Evolutionary conservation across 108 stramenopile species (phyloP), one percentile per base, ranked within the genome.

Genomic region (Skeletonema potamos): DNA sequence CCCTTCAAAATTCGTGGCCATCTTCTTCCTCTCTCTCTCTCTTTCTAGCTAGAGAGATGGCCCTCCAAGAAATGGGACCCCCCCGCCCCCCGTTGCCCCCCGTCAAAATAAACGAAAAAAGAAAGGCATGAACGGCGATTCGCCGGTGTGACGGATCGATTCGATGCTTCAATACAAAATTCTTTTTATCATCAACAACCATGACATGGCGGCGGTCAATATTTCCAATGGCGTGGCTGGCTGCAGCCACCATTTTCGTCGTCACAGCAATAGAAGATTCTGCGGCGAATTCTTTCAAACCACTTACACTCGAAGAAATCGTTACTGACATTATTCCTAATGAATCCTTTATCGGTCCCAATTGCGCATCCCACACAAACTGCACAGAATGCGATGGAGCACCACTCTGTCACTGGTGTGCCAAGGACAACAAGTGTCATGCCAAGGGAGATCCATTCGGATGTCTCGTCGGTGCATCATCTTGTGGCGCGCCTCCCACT

Each of bases 361-460:
- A 73, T 34, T 93, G 92, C 62, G 64, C 86, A 27, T n/a, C 83
- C n/a, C 89, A 90, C 39, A 72, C 67, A 22, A 83, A 73, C 39
- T 94, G 91, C 74, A 43, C 68, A 33, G 82, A 83, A 24, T 94
- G 91, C 63, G 81, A 75, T n/a, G 39, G 74, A 36, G 67, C 80
- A 8, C 87, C 74, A 1, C 18, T 46, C 33, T 94, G 93, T 57
- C 93, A 94, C 68, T 94, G 88, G 89, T 94, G 93, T 62, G 85
- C 76, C n/a, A 66, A 79, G 34, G 90, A 91, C 69, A 83, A 89
- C 69, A 75, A 84, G 36, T 96, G 94, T 68, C 94, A 96, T 62
- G 83, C 85, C 51, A 75, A 90, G 12, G 90, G 90, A 28, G 81
- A 82, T 30, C 74, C 87, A 6, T 81, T 84, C 54, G 92, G 92